Conservation (phyloP, 768 basidiomycete species). For the Suillus plorans region DNA sequence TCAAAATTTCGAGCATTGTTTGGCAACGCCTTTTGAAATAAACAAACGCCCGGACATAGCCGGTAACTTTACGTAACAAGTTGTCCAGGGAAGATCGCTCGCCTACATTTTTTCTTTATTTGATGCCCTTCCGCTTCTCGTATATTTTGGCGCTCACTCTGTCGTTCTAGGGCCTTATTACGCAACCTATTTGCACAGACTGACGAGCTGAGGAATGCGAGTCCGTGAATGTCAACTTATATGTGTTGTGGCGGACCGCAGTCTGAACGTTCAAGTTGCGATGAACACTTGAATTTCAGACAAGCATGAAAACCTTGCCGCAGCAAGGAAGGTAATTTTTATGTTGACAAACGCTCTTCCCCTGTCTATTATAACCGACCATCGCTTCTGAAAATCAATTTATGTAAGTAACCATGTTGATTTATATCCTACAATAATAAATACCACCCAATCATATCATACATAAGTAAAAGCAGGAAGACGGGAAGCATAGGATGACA, state of each 20-base stretch:
- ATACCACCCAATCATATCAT: constrained; percentile 2
- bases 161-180: background rate
- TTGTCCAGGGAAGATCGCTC: background rate
- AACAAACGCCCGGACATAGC: constrained; percentile 21
- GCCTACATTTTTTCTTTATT: background rate
- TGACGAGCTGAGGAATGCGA: background rate
- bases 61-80: constrained; percentile 11
- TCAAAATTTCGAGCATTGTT: constrained; percentile 32
- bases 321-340: background rate
- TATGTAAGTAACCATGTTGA: background rate
- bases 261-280: background rate
- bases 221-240: background rate
- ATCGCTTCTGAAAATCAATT: background rate
- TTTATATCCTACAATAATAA: constrained; percentile 10
- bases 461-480: constrained; percentile 6
- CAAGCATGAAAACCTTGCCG: background rate
- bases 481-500: constrained; percentile 8
- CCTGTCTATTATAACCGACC: background rate
- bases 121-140: background rate
- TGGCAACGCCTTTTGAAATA: constrained; percentile 32
- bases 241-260: background rate
- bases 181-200: background rate
- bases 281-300: background rate
- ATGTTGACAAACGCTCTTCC: background rate
- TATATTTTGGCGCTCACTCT: background rate